Percentiles rank a stretch among this genome's conserved stretches.
phyloP scores from a whole-genome alignment of 139 green algal species.

The Diplosphaera chodatii region DNA sequence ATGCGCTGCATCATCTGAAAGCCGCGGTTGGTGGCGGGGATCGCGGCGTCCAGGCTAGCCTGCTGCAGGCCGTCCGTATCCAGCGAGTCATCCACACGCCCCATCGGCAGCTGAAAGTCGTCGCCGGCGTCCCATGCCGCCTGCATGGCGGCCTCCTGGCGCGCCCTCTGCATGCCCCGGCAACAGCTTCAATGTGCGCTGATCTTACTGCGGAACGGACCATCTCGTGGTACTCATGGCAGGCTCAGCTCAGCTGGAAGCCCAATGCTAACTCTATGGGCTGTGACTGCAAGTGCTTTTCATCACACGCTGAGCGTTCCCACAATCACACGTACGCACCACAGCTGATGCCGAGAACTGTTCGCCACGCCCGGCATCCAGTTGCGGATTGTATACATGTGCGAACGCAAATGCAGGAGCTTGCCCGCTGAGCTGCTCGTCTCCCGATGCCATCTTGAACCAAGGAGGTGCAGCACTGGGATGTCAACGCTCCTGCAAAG shows the following conservation, averaged over 20 bases:
- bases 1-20: constrained; percentile 75
- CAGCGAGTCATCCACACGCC: constrained; percentile 34
- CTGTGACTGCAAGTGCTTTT: too few species aligned
- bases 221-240: not conserved
- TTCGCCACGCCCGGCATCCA: constrained; percentile 29
- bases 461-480: too few species aligned
- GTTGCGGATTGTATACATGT: constrained; percentile 6
- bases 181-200: too few species aligned
- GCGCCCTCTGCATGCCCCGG: too few species aligned
- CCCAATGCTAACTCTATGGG: not conserved
- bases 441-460: too few species aligned
- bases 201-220: not conserved
- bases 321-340: not conserved
- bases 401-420: not conserved
- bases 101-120: constrained; percentile 41
- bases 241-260: not conserved
- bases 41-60: constrained; percentile 26
- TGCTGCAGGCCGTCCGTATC: constrained; percentile 24
- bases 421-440: too few species aligned
- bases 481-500: too few species aligned
- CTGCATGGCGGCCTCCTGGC: constrained; percentile 13
- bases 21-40: constrained; percentile 60
- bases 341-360: constrained; percentile 21
- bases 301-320: not conserved
- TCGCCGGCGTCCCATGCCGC: constrained; percentile 18